Base-by-base conservation (phyloP, 768 basidiomycete species). In the Boletus insuetus region DNA sequence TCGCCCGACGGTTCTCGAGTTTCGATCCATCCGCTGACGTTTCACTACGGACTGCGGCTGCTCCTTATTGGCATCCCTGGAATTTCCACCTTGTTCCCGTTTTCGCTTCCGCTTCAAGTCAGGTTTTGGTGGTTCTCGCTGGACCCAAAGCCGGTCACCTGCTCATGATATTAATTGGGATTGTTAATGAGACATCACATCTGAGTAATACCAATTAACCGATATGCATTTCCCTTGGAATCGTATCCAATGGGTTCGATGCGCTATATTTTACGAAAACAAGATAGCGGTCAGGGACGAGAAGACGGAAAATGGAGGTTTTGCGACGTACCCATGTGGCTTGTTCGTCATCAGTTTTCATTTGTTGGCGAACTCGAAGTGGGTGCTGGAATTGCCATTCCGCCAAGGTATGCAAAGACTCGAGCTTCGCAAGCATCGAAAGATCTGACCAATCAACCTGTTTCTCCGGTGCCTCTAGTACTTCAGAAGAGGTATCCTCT, bases 321-420 rank as follows among this genome's bases (percentile, higher is more conserved):
- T 13, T 32, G 35, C 12, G 10, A 75, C 87, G 60, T 53, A 90
- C 92, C 92, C 92, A 94, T 32, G 79, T 73, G 24, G 86, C 88
- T 52, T 76, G 73, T 41, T 92, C 91, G 57, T 91, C 90, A 53
- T 91, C 91, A 48, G 76, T 81, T 64, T 83, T 87, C 89, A 93
- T 91, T 45, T 87, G 70, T 42, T 76, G 77, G 54, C 90, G 78
- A 20, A 94, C 63, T 51, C 87, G 79, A 49, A 78, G 77, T 6
- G 89, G 82, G 64, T 90, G 89, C 55, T 91, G 85, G 59, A 94
- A 92, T 63, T 91, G 89, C 92, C 92, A 94, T 71, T 94, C 92
- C 29, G 79, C 80, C 46, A 94, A 73, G 16, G 81, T 74, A 60
- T 91, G 82, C 63, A 93, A 73, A 4, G 87, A 83, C 56, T 91